A percentile compares a stretch with the other conserved stretches of the same genome.
phyloP scores from a whole-genome alignment of 2,329 filamentous ascomycete species.

The Westerdykella aurantiaca region DNA sequence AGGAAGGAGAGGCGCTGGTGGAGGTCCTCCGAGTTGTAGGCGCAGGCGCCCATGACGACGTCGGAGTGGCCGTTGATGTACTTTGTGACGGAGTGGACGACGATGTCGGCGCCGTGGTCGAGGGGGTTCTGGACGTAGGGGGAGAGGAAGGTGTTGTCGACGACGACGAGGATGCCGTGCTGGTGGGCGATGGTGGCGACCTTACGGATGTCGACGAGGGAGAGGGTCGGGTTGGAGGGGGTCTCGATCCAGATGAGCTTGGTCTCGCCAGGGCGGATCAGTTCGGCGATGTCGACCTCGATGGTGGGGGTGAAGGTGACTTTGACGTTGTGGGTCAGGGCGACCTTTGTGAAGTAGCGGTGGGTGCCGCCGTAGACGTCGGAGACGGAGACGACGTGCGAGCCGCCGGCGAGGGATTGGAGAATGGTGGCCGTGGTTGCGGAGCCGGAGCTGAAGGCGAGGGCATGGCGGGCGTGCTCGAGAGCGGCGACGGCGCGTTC shows the following conservation, averaged over 20 bases:
- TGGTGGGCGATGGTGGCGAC: constrained; percentile 78
- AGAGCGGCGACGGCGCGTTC: constrained; percentile 86
- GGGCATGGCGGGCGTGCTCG: constrained; percentile 85
- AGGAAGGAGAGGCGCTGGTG: constrained; percentile 77
- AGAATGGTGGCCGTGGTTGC: constrained; percentile 90
- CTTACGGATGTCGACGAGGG: constrained; percentile 85
- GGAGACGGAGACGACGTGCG: constrained; percentile 91
- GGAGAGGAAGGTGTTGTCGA: constrained; percentile 97
- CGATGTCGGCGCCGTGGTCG: constrained; percentile 90
- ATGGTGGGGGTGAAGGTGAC: constrained; percentile 94
- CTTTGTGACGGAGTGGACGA: constrained; percentile 95
- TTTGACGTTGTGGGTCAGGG: constrained; percentile 84
- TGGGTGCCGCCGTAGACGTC: constrained; percentile 98
- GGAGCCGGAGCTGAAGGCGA: constrained; percentile 91
- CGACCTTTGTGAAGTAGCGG: constrained; percentile 97
- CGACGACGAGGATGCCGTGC: constrained; percentile 89
- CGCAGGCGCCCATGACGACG: constrained; percentile 94
- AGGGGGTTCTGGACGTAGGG: constrained; percentile 97
- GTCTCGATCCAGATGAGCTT: constrained; percentile 97
- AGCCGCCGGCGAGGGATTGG: constrained; percentile 83
- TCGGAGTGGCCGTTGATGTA: constrained; percentile 98
- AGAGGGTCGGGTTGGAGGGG: constrained; percentile 89
- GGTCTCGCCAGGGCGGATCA: constrained; percentile 75
- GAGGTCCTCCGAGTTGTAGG: constrained; percentile 82
- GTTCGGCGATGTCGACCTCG: constrained; percentile 74